A percentile compares a stretch with the other conserved stretches of the same genome.
These are phyloP conservation scores for Cucumis sativus DNA, from an alignment of 306 rosid species.

Conservation along the genomic window DNA sequence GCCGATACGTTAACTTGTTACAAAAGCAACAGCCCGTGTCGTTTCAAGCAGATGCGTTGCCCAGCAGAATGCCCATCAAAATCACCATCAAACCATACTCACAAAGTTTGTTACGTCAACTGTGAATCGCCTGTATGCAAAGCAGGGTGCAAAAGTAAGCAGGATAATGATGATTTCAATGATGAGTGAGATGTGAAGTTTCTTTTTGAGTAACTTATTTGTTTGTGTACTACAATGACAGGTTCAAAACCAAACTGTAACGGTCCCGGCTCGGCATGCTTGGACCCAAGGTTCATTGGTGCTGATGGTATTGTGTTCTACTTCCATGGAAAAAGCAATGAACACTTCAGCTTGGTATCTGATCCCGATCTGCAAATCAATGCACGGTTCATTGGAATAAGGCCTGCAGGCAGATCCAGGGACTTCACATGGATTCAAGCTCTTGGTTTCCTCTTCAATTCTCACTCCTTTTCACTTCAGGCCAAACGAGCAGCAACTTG, in stretches of 20 bases:
- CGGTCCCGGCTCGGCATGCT: slow-evolving; percentile 68
- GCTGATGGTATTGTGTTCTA: slow-evolving; percentile 73
- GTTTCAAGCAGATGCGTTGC: slow-evolving; percentile 28
- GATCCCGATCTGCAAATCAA: slow-evolving; percentile 57
- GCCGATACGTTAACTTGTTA: slow-evolving; percentile 16
- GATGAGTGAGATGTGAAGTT: neutral
- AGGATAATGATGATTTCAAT: neutral
- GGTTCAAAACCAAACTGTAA: slow-evolving; percentile 58
- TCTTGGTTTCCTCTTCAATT: slow-evolving; percentile 47
- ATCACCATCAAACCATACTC: slow-evolving; percentile 33
- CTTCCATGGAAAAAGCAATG: slow-evolving; percentile 64
- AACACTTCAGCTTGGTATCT: slow-evolving; percentile 61
- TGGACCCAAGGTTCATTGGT: slow-evolving; percentile 78
- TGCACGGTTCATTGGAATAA: slow-evolving; percentile 60
- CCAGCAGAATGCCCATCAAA: slow-evolving; percentile 50
- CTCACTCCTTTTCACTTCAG: slow-evolving; percentile 41
- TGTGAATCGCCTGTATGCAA: slow-evolving; percentile 60
- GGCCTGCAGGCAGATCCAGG: slow-evolving; percentile 44
- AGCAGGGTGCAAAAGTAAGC: slow-evolving; percentile 64
- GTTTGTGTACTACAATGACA: slow-evolving; percentile 10
- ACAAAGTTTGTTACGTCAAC: slow-evolving; percentile 58
- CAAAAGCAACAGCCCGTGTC: slow-evolving; percentile 30
- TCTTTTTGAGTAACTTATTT: neutral
- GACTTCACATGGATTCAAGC: slow-evolving; percentile 90
- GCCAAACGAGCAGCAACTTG: slow-evolving; percentile 40